Evolutionary conservation across 176 grass and related monocot species (phyloP), one percentile per base, ranked within the genome.

Genomic region (Urochloa ruziziensis): DNA sequence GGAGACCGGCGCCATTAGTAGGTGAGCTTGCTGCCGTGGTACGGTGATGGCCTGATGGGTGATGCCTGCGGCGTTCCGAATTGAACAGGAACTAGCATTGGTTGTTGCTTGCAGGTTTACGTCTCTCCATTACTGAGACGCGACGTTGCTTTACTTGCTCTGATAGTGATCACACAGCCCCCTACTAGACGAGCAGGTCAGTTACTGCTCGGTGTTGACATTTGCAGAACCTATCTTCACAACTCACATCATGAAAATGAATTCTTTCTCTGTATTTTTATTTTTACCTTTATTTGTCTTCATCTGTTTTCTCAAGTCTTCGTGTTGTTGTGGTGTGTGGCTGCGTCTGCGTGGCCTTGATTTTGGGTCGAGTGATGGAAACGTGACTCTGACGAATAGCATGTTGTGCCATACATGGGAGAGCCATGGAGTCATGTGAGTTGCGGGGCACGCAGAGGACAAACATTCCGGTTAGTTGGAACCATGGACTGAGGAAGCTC

Each of bases 401-500:
- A 21, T 27, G 52, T 27, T 15, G 27, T 21, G 29, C 28, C 40
- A 27, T 14, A 27, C n/a, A n/a, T n/a, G n/a, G n/a, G n/a, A n/a
- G 1, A 5, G 25, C 14, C 37, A 7, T 28, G 25, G 10, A 4
- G 62, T 15, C 62, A 87, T 81, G 70, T 81, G 85, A 87, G 47
- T 28, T 43, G 78, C 69, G 43, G 40, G 48, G 46, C 77, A 67
- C 19, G 28, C 70, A 68, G 71, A 52, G 29, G 70, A 75, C 62
- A 87, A 51, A 82, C 78, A 87, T 87, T 75, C 79, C 34, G 15
- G 44, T 85, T 51, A 39, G 83, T 70, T 79, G 15, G 19, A 8
- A 10, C 3, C 3, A 10, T 56, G 7, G 52, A 56, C 24, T 44
- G 14, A 40, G 5, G 17, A 43, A 32, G 46, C 73, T 37, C 27